phyloP scores from a whole-genome alignment of 139 green algal species.

The Zygnema circumcarinatum region DNA sequence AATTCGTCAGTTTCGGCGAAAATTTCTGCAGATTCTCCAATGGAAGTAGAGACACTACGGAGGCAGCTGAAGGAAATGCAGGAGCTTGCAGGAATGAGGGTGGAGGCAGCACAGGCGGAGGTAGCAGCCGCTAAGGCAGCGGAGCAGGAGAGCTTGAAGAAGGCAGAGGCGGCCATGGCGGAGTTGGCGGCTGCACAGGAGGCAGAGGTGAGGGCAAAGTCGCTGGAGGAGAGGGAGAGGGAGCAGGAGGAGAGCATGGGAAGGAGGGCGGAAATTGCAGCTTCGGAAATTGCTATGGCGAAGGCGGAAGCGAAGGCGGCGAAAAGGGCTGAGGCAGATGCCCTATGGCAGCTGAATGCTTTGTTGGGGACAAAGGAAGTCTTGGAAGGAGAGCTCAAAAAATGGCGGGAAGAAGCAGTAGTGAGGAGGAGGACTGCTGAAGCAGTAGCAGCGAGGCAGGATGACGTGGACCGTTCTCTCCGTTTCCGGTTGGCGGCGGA shows the following conservation, averaged over 20 bases:
- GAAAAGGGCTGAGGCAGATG: not conserved
- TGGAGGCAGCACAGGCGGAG: not conserved
- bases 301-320: constrained; percentile 5
- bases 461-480: too few species aligned
- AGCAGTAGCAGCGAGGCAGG: not conserved
- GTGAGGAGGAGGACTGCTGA: not conserved
- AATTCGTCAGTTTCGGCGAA: not conserved
- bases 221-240: not conserved
- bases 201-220: not conserved
- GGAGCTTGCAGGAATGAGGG: not conserved
- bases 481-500: too few species aligned
- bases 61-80: not conserved
- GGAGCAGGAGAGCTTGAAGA: constrained; percentile 21
- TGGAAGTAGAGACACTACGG: not conserved
- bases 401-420: constrained; percentile 3
- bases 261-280: not conserved
- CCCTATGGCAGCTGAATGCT: constrained; percentile 10
- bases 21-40: not conserved
- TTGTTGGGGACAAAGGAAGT: constrained; percentile 4
- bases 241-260: not conserved
- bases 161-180: not conserved
- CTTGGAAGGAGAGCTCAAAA: constrained; percentile 3
- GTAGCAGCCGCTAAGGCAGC: not conserved
- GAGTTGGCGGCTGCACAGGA: not conserved
- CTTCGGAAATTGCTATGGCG: constrained; percentile 8